phyloP scores from a whole-genome alignment of 495 filamentous ascomycete genomes.

The Neurospora pannonica region DNA sequence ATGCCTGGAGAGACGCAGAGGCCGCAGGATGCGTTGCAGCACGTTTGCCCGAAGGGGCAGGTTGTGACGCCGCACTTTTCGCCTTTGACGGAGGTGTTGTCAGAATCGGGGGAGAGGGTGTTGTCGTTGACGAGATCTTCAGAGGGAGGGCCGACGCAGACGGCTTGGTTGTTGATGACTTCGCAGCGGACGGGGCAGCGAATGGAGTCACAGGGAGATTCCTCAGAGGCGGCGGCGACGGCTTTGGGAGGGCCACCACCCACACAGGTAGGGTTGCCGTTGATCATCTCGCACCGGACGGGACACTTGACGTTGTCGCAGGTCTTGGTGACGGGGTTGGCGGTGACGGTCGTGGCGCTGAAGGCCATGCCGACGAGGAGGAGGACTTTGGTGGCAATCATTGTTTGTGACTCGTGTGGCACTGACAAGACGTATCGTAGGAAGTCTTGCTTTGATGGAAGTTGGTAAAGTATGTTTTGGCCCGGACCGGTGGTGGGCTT shows the following conservation, averaged over 20 bases:
- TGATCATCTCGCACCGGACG: slow-evolving; percentile 5
- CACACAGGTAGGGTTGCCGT: slow-evolving; percentile 9
- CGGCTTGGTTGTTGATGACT: neutral
- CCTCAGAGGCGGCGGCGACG: neutral
- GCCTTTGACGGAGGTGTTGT: neutral
- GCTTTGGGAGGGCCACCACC: neutral
- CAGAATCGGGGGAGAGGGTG: neutral
- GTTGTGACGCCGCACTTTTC: slow-evolving; percentile 1
- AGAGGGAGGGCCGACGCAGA: neutral
- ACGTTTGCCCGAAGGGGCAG: neutral
- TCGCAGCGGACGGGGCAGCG: neutral
- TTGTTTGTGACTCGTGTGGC: neutral
- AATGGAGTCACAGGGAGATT: neutral
- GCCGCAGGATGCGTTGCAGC: slow-evolving; percentile 10
- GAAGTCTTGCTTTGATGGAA: neutral
- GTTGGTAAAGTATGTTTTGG: neutral
- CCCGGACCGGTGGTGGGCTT: neutral
- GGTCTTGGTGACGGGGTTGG: neutral
- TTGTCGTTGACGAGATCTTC: neutral
- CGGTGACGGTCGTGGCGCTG: slow-evolving; percentile 8
- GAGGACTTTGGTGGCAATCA: slow-evolving; percentile 1
- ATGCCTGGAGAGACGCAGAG: slow-evolving; percentile 6
- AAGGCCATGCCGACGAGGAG: slow-evolving; percentile 5
- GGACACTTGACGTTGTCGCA: slow-evolving; percentile 13
- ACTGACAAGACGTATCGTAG: neutral